Base-by-base conservation (phyloP, 2,329 filamentous ascomycete genomes). In the Neofusicoccum sp. region DNA sequence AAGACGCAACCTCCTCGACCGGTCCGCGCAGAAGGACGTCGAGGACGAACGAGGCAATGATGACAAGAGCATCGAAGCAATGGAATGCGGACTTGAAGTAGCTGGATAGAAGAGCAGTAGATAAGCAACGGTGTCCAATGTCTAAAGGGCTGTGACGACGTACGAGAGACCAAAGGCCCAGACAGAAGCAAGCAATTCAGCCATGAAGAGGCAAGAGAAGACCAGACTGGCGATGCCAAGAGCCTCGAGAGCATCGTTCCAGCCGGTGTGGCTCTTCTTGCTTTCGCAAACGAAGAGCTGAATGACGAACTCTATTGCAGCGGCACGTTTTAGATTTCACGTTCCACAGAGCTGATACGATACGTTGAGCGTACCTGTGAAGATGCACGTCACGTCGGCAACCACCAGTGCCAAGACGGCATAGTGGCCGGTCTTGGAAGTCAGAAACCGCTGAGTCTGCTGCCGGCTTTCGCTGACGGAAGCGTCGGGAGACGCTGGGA, bases 181-280 rank as follows among this genome's bases (percentile, higher is more conserved):
- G 2, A 89, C 71, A 31, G 80, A 83, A 2, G 82, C 73, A 8
- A 81, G 59, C 70, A 90, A 72, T 73, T 90, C 88, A 0, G 80
- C 66, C 76, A 90, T 79, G 69, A 90, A 90, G 30, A 89, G 67
- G 65, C 80, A 84, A 60, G 84, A 87, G 68, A 89, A 85, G 2
- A 83, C 75, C 45, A 89, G 71, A 5, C 84, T 82, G 34, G 82
- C 73, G 2, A 79, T 74, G 11, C 80, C 80, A 41, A 89, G 73
- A 0, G 70, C 76, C 8, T 78, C 69, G 26, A 77, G 68, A 2
- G 76, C 75, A 48, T 71, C 67, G 49, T 72, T 67, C 72, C 74
- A 77, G 31, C 56, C 56, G 60, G 66, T 64, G 36, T 67, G 51
- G 33, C 65, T 54, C 66, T 71, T 63, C 43, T 69, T 62, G 59